Percentiles rank a stretch among this genome's conserved stretches.
These are phyloP conservation scores for Spathaspora sp. DNA, from an alignment of 805 yeast species.

Conservation along the genomic window DNA sequence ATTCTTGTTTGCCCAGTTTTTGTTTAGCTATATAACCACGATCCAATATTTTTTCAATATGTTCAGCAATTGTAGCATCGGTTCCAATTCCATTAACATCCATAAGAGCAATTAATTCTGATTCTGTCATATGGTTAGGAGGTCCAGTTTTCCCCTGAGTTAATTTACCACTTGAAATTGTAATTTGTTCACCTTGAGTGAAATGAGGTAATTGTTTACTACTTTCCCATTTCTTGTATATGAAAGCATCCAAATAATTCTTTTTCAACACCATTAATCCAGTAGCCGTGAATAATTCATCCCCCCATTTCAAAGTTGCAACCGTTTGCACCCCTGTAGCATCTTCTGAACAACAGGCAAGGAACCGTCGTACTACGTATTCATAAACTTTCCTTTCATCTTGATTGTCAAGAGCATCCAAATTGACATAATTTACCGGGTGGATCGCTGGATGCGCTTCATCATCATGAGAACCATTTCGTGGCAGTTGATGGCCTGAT, in stretches of 20 bases:
- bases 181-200: slow-evolving; percentile 50
- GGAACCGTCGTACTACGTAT: slow-evolving; percentile 76
- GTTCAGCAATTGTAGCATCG: slow-evolving; percentile 98
- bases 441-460: slow-evolving; percentile 99
- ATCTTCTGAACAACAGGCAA: slow-evolving; percentile 90
- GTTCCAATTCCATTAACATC: slow-evolving; percentile 98
- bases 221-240: slow-evolving; percentile 76
- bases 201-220: slow-evolving; percentile 63
- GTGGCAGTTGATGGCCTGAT: slow-evolving; percentile 57
- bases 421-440: slow-evolving; percentile 57
- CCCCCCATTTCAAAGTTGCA: slow-evolving; percentile 70
- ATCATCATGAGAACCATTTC: slow-evolving; percentile 83
- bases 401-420: slow-evolving; percentile 19
- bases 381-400: slow-evolving; percentile 77
- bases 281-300: slow-evolving; percentile 65
- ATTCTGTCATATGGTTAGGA: slow-evolving; percentile 82
- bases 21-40: slow-evolving; percentile 63
- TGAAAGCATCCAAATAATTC: slow-evolving; percentile 79
- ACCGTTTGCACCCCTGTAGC: slow-evolving; percentile 74
- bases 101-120: slow-evolving; percentile 90
- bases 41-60: slow-evolving; percentile 72
- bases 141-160: slow-evolving; percentile 75
- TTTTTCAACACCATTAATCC: slow-evolving; percentile 71
- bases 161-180: slow-evolving; percentile 54
- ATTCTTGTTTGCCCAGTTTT: slow-evolving; percentile 33